phyloP scores from a whole-genome alignment of 169 alveolate species.

The Neospora caninum region DNA sequence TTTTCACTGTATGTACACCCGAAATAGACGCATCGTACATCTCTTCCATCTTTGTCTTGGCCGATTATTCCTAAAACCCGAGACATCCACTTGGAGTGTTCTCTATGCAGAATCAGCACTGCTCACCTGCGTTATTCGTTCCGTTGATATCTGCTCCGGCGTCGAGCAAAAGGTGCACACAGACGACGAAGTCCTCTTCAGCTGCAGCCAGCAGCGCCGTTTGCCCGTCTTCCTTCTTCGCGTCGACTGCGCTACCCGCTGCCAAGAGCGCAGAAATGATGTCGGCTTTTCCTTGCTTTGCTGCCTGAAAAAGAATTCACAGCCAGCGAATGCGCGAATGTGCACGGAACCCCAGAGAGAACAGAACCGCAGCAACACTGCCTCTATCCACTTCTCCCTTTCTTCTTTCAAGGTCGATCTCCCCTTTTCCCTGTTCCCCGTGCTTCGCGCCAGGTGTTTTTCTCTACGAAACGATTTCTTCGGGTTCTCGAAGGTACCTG shows the following conservation, averaged over 20 bases:
- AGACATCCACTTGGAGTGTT: too few species aligned
- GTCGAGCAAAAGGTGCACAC: slow-evolving; percentile 69
- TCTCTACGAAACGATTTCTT: too few species aligned
- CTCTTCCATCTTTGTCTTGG: too few species aligned
- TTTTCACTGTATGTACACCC: too few species aligned
- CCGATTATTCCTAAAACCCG: too few species aligned
- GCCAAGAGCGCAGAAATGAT: slow-evolving; percentile 58
- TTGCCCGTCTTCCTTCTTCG: slow-evolving; percentile 58
- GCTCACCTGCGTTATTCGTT: slow-evolving; percentile 50
- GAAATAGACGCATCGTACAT: background rate
- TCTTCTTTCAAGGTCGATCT: too few species aligned
- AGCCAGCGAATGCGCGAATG: background rate
- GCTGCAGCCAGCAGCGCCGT: slow-evolving; percentile 85
- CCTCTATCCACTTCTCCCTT: too few species aligned
- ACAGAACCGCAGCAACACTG: background rate
- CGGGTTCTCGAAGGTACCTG: slow-evolving; percentile 74
- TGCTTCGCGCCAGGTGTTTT: too few species aligned
- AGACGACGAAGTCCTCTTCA: slow-evolving; percentile 82
- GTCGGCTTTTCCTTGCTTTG: slow-evolving; percentile 64
- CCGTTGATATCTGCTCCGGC: slow-evolving; percentile 68
- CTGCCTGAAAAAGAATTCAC: slow-evolving; percentile 60
- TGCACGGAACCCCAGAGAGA: background rate
- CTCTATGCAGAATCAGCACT: too few species aligned
- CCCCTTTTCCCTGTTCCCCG: too few species aligned
- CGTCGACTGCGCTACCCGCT: slow-evolving; percentile 58